Evolutionary conservation across 768 basidiomycete species (phyloP), one percentile per base, ranked within the genome.

Genomic region (Sistotremastrum niveocremeum): DNA sequence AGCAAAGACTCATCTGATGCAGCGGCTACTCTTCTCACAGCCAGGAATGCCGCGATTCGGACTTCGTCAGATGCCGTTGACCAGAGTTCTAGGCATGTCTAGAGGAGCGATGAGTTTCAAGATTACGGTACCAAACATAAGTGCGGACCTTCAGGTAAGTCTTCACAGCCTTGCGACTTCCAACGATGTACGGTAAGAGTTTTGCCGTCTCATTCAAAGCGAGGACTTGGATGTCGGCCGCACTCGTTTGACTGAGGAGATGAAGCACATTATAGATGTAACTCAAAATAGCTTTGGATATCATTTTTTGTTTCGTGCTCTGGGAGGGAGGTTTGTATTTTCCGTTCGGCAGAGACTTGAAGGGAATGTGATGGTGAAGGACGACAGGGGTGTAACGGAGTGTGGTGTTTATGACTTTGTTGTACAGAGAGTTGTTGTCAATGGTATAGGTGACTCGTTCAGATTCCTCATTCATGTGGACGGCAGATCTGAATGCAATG

Each of bases 371-470:
- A 56, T 93, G 81, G 42, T 76, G 72, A 11, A 99, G 72, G 6
- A 97, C 73, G 37, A 97, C 72, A 2, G 95, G 93, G 0, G 93
- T 93, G 63, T 87, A 99, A 56, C 77, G 79, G 30, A 99, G 69
- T 2, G 90, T 66, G 1, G 93, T 94, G 7, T 76, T 76, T 39
- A 99, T 70, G 20, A 98, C 72, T 65, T 97, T 95, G 67, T 82
- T 83, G 66, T 93, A 98, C n/a, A 97, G 91, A 44, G 74, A 66
- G 1, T 91, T 71, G 58, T 69, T 84, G 54, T 94, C 84, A 44
- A 98, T 90, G 43, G 74, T 76, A 82, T 88, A 98, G 5, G 79
- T 80, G n/a, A 84, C 68, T 34, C 77, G 66, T 45, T 81, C 77
- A 41, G 79, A 73, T 6, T 90, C 87, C 51, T 89, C 84, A 56